Percentiles rank a stretch among this genome's conserved stretches.
phyloP scores from a whole-genome alignment of 331 rosid species.

The Spiraea crenata region DNA sequence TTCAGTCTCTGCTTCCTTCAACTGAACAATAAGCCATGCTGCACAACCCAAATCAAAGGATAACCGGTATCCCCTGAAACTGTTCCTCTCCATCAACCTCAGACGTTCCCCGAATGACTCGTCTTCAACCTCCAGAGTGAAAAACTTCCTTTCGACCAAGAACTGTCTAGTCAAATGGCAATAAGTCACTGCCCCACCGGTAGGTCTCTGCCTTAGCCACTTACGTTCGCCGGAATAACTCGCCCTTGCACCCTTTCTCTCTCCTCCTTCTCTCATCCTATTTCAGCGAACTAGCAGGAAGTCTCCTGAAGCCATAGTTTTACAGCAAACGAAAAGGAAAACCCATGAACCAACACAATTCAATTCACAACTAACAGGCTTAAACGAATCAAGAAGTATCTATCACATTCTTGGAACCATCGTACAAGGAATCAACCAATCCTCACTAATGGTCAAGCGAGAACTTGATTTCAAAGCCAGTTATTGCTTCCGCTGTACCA shows the following conservation, averaged over 20 bases:
- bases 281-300: too few relatives aligned
- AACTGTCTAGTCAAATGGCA: not conserved
- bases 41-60: not conserved
- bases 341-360: not conserved
- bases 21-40: not conserved
- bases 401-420: not conserved
- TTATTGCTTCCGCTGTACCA: not conserved
- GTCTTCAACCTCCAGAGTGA: not conserved
- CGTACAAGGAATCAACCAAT: not conserved
- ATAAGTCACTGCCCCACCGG: not conserved
- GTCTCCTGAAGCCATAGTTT: too few relatives aligned
- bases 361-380: not conserved
- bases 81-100: not conserved
- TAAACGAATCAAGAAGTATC: not conserved
- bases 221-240: not conserved
- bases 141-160: not conserved
- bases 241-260: too few relatives aligned
- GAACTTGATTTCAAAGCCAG: not conserved
- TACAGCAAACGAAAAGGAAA: too few relatives aligned
- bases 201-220: not conserved
- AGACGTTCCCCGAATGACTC: not conserved
- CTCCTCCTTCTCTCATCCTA: too few relatives aligned
- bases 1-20: not conserved
- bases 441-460: not conserved
- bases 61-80: not conserved